Evolutionary conservation across 202 grass and related monocot genomes (phyloP).

Genomic region (Panicum hallii): DNA sequence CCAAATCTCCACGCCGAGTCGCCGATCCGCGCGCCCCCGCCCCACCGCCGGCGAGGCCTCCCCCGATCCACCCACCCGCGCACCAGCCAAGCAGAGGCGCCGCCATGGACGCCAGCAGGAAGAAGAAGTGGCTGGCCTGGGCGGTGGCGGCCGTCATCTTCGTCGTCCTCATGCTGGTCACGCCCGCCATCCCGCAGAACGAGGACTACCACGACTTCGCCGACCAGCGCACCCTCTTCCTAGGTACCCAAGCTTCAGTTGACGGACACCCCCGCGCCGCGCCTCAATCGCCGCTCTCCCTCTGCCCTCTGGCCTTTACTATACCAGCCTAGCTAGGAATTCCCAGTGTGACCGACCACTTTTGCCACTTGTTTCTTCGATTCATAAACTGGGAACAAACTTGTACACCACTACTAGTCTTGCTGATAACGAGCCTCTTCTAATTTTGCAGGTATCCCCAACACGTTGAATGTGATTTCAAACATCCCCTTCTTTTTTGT

Average conservation of each 20-base stretch:
- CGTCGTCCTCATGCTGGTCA: conserved; percentile 87
- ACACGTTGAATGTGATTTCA: conserved; percentile 88
- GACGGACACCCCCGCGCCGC: too few species aligned
- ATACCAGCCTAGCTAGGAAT: background rate
- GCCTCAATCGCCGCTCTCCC: background rate
- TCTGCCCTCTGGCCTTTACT: background rate
- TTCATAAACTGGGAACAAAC: too few species aligned
- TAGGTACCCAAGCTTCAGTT: conserved; percentile 30
- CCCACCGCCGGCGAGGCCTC: background rate
- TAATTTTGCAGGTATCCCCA: conserved; percentile 73
- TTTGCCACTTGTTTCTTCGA: background rate
- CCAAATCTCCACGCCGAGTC: background rate
- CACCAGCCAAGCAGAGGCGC: background rate
- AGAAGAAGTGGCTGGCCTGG: conserved; percentile 66
- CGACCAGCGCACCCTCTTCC: conserved; percentile 75
- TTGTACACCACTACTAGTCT: too few species aligned
- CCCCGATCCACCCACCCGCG: background rate
- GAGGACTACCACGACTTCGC: conserved; percentile 95
- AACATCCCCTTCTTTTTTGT: conserved; percentile 93
- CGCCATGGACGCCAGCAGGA: conserved; percentile 45
- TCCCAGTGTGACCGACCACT: background rate
- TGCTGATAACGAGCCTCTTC: background rate
- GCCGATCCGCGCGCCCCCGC: background rate
- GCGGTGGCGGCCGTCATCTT: conserved; percentile 69
- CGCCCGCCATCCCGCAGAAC: conserved; percentile 86